Evolutionary conservation across 2,329 filamentous ascomycete species (phyloP).

Genomic region (Penicillium palitans): DNA sequence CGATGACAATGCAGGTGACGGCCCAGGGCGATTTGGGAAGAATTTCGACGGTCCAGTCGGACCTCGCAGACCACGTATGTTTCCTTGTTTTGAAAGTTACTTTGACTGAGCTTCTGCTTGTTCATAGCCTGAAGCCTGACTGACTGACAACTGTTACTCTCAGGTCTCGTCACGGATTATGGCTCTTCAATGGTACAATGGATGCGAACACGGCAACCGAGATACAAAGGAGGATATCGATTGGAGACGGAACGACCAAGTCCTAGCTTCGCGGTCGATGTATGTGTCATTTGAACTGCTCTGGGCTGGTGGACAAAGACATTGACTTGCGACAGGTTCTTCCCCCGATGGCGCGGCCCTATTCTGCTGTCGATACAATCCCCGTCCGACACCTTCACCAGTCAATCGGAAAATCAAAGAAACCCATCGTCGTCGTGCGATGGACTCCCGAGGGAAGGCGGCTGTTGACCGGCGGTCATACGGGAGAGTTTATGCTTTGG

Average conservation of each 20-base stretch:
- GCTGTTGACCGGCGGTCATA: slow-evolving; percentile 88
- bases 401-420: slow-evolving; percentile 97
- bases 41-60: slow-evolving; percentile 38
- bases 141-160: slow-evolving; percentile 25
- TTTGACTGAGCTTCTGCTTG: not conserved
- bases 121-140: slow-evolving; percentile 1
- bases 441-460: slow-evolving; percentile 97
- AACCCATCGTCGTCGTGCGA: slow-evolving; percentile 92
- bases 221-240: slow-evolving; percentile 68
- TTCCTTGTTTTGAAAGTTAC: not conserved
- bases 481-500: slow-evolving; percentile 97
- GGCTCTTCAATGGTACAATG: slow-evolving; percentile 86
- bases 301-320: not conserved
- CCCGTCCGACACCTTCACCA: slow-evolving; percentile 95
- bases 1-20: slow-evolving; percentile 41
- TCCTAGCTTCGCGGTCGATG: slow-evolving; percentile 85
- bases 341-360: slow-evolving; percentile 73
- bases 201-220: slow-evolving; percentile 78
- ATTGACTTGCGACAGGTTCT: slow-evolving; percentile 64
- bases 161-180: slow-evolving; percentile 91
- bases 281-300: slow-evolving; percentile 40
- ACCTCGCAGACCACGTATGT: slow-evolving; percentile 45
- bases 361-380: slow-evolving; percentile 78
- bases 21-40: slow-evolving; percentile 34
- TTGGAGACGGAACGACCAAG: slow-evolving; percentile 83